Base-by-base conservation (phyloP, 208 protist species). In the Lotmaria passim region DNA sequence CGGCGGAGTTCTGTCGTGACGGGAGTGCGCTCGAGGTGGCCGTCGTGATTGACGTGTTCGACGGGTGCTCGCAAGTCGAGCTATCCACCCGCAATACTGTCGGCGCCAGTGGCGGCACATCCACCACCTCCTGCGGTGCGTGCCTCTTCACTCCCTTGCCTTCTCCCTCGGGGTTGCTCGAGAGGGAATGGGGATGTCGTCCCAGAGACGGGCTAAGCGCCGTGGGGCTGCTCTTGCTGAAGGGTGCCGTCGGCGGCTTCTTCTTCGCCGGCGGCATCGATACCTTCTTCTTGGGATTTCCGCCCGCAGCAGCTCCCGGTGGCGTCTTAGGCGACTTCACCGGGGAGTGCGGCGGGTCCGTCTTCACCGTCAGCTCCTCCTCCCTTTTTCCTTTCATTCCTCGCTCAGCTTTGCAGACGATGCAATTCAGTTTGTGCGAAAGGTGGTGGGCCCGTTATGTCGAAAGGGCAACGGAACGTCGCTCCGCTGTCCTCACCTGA, bases 211-310 rank as follows among this genome's bases (percentile, higher is more conserved):
- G 44, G 51, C 57, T 77, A 56, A 67, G 67, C 38, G 31, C 50
- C 4, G 30, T 59, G 8, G 71, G 61, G 63, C 57, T 71, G 71
- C 30, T 53, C 44, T 66, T 77, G 38, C 57, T 66, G 38, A 67
- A 3, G 14, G 46, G 71, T n/a, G 61, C 71, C 19, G 71, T 71
- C 6, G 71, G 63, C n/a, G 63, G 71, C 52, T 69, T 71, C 47
- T 69, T 60, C 48, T 77, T 77, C 14, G 62, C 55, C 19, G 50
- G 63, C 23, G 55, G 63, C 46, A 77, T 71, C 38, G 53, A 23
- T 6, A 41, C 28, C 44, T 58, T 75, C 15, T 21, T 56, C 53
- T 69, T 75, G 8, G 46, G 43, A 19, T 43, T 69, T 10, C 31
- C 12, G 8, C 41, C 38, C 36, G 34, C 21, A 17, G 60, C 36